Base-by-base conservation (phyloP, 768 basidiomycete genomes). In the Boletus bicolor region DNA sequence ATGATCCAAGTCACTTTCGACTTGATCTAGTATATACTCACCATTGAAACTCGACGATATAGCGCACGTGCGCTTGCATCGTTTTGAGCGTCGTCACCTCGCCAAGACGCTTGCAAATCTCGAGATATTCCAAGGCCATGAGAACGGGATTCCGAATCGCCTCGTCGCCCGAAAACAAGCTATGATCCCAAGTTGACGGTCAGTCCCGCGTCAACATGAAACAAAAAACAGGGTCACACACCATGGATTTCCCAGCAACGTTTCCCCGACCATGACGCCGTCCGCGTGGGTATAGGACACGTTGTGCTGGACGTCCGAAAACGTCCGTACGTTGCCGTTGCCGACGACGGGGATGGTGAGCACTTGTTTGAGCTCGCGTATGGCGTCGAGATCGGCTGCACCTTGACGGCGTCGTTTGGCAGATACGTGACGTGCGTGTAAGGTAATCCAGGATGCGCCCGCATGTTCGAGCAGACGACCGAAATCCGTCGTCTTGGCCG, bases 241-340 rank as follows among this genome's bases (percentile, higher is more conserved):
- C 89, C 82, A 84, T 34, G 89, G 88, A 70, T 92, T 90, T 17
- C 80, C 82, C 5, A 90, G 74, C 35, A 91, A 70, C n/a, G 82
- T 80, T 65, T 91, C 89, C 9, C 87, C 90, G 1, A 91, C 86
- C 90, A 92, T 92, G 52, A 86, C 66, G 9, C 90, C 90, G 61
- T 88, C 83, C 43, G 87, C 87, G 15, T 78, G 75, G 4, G 88
- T 89, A 44, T 73, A 73, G 32, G 68, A 64, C 49, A 78, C 65
- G 64, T 91, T 90, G 26, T 66, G 65, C 56, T 70, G 67, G 12
- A 91, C 67, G 66, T 92, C 85, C 30, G 72, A 70, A 72, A 79
- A 84, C 17, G 68, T 71, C 34, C 82, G 79, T 17, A 91, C 89
- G 64, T 91, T 91, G 11, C 90, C 90, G 63, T 92, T 92, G 70